These are phyloP conservation scores for Sechiopsis laciniata DNA, from an alignment of 306 rosid genomes.

Conservation along the genomic window DNA sequence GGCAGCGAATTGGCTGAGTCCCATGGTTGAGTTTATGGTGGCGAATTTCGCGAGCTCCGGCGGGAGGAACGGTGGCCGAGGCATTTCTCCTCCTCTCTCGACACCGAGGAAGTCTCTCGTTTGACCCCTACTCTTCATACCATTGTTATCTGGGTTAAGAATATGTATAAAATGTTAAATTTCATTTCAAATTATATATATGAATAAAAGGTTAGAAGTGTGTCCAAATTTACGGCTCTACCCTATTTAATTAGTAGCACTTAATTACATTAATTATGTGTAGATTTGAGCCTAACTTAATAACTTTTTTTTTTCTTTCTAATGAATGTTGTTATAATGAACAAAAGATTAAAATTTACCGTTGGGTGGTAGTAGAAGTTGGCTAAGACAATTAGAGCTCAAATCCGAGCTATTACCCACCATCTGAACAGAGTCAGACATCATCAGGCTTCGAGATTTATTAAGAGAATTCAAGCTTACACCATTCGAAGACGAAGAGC, in stretches of 20 bases:
- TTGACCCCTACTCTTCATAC: constrained; percentile 23
- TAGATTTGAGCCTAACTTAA: not conserved
- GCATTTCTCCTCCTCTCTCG: constrained; percentile 32
- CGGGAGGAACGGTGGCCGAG: constrained; percentile 34
- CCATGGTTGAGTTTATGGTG: constrained; percentile 48
- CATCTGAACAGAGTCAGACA: not conserved
- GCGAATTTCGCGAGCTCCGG: constrained; percentile 65
- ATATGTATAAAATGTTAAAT: not conserved
- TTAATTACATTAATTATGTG: too few species aligned
- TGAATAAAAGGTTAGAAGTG: not conserved
- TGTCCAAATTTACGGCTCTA: not conserved
- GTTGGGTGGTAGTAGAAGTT: constrained; percentile 35
- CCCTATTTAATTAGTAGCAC: not conserved
- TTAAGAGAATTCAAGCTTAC: constrained; percentile 29
- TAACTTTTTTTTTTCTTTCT: not conserved
- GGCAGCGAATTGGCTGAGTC: constrained; percentile 45
- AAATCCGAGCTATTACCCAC: not conserved
- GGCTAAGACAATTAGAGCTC: constrained; percentile 34
- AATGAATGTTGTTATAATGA: not conserved
- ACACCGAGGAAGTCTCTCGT: constrained; percentile 87
- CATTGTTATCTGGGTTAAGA: constrained; percentile 21
- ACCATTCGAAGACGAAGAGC: constrained; percentile 33
- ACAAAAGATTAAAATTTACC: constrained; percentile 10
- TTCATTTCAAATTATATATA: not conserved
- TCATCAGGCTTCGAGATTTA: constrained; percentile 19